phyloP scores from a whole-genome alignment of 257 asterid species.

The Penstemon barbatus region DNA sequence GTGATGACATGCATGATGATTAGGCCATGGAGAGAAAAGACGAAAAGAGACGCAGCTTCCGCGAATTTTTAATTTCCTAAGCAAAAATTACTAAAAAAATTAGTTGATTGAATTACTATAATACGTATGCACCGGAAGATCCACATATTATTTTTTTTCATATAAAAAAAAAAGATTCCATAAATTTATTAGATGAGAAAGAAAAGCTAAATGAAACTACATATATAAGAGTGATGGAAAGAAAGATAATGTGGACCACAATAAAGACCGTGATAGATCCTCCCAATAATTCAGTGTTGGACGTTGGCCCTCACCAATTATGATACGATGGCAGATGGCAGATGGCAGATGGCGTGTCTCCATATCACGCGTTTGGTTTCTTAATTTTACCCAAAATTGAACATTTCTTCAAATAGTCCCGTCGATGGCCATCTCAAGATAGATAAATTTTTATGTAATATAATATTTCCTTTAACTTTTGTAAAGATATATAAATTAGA shows the following conservation, averaged over 20 bases:
- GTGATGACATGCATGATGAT: conserved; percentile 11
- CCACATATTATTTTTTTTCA: neutral
- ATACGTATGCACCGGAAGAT: neutral
- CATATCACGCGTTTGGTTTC: too few relatives aligned
- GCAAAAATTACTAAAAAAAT: neutral
- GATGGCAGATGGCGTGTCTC: conserved; percentile 20
- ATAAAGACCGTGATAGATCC: conserved; percentile 26
- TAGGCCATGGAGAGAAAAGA: conserved; percentile 6
- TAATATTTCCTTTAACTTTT: too few relatives aligned
- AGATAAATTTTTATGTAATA: too few relatives aligned
- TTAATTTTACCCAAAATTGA: too few relatives aligned
- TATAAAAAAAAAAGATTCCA: neutral
- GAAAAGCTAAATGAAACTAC: neutral
- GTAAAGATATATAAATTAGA: too few relatives aligned
- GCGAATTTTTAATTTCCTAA: conserved; percentile 13
- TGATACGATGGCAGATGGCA: neutral
- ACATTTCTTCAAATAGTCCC: too few relatives aligned
- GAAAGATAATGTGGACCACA: conserved; percentile 21
- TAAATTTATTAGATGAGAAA: neutral
- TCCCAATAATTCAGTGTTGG: conserved; percentile 31
- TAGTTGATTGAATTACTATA: neutral
- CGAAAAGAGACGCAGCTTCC: conserved; percentile 24
- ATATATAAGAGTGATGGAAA: neutral
- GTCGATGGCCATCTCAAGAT: too few relatives aligned
- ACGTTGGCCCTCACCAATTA: conserved; percentile 26